Conservation (phyloP, 768 basidiomycete species). For the Dacryopinax spathularia region DNA sequence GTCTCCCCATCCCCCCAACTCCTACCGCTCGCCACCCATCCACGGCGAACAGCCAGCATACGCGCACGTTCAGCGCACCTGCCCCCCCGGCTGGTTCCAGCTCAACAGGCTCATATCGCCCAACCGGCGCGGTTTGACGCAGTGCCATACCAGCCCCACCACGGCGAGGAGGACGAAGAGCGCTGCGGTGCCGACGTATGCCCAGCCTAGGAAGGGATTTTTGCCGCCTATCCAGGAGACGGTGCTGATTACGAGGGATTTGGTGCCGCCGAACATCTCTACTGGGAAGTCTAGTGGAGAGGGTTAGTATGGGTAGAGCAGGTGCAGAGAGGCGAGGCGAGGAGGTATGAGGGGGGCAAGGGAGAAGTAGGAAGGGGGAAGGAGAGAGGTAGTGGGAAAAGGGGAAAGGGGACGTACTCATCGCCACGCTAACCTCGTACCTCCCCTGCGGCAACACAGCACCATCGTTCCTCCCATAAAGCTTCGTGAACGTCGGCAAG, state of each 20-base stretch:
- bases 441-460: slow-evolving; percentile 53
- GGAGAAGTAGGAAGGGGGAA: neutral
- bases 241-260: slow-evolving; percentile 91
- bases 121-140: slow-evolving; percentile 83
- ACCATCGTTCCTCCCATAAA: slow-evolving; percentile 82
- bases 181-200: slow-evolving; percentile 78
- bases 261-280: slow-evolving; percentile 77
- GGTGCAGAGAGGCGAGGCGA: too few relatives aligned
- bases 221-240: slow-evolving; percentile 98
- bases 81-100: slow-evolving; percentile 54
- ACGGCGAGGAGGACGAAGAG: slow-evolving; percentile 81
- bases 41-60: too few relatives aligned
- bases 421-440: slow-evolving; percentile 60
- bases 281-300: slow-evolving; percentile 76
- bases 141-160: slow-evolving; percentile 77
- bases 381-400: neutral
- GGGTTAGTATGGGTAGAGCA: too few relatives aligned
- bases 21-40: too few relatives aligned
- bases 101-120: slow-evolving; percentile 79
- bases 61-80: neutral
- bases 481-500: slow-evolving; percentile 88
- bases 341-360: neutral
- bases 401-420: slow-evolving; percentile 46
- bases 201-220: slow-evolving; percentile 97
- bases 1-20: too few relatives aligned